These are phyloP conservation scores for Capsella bursapastoris DNA, from an alignment of 345 rosid genomes.

Conservation along the genomic window DNA sequence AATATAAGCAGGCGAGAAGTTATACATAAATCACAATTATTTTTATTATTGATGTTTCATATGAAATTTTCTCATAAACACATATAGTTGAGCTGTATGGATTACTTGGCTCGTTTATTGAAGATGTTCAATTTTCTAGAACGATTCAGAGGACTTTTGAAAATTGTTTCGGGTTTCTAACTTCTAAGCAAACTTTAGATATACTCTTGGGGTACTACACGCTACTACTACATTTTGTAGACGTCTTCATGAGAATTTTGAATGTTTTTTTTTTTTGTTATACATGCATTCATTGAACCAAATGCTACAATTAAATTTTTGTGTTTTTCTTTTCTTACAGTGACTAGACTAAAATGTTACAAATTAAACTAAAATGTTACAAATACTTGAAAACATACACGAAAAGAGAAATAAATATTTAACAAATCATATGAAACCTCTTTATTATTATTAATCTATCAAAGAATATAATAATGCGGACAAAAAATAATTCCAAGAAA, in stretches of 20 bases:
- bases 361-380: too few relatives aligned
- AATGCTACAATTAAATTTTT: too few relatives aligned
- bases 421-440: too few relatives aligned
- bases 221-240: background rate
- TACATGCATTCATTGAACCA: too few relatives aligned
- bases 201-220: background rate
- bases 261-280: background rate
- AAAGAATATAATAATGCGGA: too few relatives aligned
- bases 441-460: too few relatives aligned
- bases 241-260: background rate
- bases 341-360: too few relatives aligned
- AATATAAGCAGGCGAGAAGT: background rate
- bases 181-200: background rate
- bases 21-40: background rate
- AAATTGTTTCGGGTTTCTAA: constrained; percentile 1
- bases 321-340: too few relatives aligned
- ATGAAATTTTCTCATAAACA: background rate
- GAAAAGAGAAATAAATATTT: too few relatives aligned
- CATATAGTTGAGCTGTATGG: background rate
- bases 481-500: too few relatives aligned
- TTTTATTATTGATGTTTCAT: background rate
- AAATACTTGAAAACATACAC: too few relatives aligned
- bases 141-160: background rate
- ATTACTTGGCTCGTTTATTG: background rate
- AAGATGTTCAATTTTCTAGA: background rate